Base-by-base conservation (phyloP, 1,139 yeast genomes). In the Geotrichum phurueaensis region DNA sequence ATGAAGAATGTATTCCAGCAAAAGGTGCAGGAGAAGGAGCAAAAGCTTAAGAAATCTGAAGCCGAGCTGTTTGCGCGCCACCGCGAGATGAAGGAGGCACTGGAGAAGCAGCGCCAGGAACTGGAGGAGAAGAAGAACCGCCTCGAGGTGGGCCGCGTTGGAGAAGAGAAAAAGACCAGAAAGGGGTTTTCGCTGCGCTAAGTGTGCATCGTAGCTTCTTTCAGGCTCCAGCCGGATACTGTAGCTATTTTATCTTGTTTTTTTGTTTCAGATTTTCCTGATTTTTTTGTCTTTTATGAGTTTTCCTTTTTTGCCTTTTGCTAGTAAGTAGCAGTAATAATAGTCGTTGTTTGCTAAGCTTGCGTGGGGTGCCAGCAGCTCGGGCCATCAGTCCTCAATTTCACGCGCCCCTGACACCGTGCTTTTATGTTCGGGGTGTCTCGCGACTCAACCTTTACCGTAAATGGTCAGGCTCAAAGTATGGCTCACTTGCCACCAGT, bases 1-100 rank as follows among this genome's bases (percentile, higher is more conserved):
- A 91, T 95, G 98, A 92, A 94, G 79, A 82, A 86, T 31, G 97
- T 95, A 62, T 95, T 95, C 84, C 97, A 92, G 77, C 96, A 89
- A 73, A 95, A 94, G 79, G 99, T 95, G 49, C 81, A 88, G 62
- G 98, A 92, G 77, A 95, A 95, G 85, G 99, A 95, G 76, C 89
- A 91, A 81, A 92, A 92, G 79, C 84, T 95, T 74, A 96, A 92
- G 79, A 89, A 92, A 78, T 90, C 97, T 56, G 99, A 95, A 78
- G 96, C 96, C 62, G 99, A 95, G 76, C 83, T 95, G 71, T 94
- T 94, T 75, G 84, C 96, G 50, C 86, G 96, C 75, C 99, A 95
- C 77, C 89, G 90, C 76, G 98, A 94, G 75, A 91, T 94, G 95
- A 92, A 94, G 78, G 98, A 92, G 71, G 90, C 90, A 76, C 82